Base-by-base conservation (phyloP, 2,329 filamentous ascomycete genomes). In the Alternaria longipes region DNA sequence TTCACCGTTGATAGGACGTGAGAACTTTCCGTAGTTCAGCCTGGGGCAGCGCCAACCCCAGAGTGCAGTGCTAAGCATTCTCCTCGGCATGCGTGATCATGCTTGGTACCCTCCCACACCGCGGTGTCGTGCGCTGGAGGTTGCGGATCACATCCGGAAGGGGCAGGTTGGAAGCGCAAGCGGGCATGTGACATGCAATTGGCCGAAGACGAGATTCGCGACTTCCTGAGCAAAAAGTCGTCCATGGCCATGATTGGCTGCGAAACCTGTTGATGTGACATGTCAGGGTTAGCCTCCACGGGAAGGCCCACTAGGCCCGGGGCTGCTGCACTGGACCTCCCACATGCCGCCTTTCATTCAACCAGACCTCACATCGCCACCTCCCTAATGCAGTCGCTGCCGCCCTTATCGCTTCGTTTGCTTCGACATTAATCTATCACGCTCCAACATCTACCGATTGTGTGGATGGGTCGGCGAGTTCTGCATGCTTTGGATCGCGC, bases 341-440 rank as follows among this genome's bases (percentile, higher is more conserved):
- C 20, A 26, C n/a, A 12, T 52, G 24, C 40, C 28, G 41, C 54
- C 40, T 44, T 20, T 22, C 14, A 22, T 44, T 53, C 50, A 47
- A 44, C 44, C 36, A 52, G 34, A 42, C 22, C 49, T 55, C 26
- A 44, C 53, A n/a, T 64, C 62, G 59, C 57, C 67, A 71, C 66
- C 67, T 71, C 62, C 69, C 67, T 65, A 59, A 66, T 63, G 46
- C 42, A 64, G 63, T 32, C 52, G 56, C 61, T 45, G 38, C 45
- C 30, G 41, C 11, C 14, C 40, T 34, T 40, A 47, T 56, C 47
- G 22, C 30, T 4, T 49, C 36, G 28, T 45, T 24, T 42, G 40
- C 28, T 50, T 18, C 45, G 12, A 14, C 22, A 8, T 52, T 34
- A 30, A 51, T 47, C 24, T 38, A 54, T 46, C 38, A 32, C 49